These are phyloP conservation scores for Phyllosticta capitalensis DNA, from an alignment of 2,329 filamentous ascomycete species.

Conservation along the genomic window DNA sequence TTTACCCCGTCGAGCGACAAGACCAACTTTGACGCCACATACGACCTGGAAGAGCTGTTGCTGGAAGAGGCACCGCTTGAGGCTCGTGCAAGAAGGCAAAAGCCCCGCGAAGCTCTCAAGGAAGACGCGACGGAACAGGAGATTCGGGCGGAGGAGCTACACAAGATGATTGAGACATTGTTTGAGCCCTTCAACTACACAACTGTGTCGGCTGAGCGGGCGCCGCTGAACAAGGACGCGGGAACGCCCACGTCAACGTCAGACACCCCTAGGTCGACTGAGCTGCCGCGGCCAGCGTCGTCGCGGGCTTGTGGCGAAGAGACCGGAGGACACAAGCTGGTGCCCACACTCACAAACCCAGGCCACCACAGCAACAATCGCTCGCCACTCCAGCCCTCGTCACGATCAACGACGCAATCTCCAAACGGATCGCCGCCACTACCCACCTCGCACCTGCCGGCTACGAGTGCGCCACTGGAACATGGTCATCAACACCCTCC, in stretches of 20 bases:
- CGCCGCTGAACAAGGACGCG: slow-evolving; percentile 22
- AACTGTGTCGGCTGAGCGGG: slow-evolving; percentile 64
- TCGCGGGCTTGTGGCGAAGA: slow-evolving; percentile 26
- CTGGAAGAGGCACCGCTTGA: slow-evolving; percentile 92
- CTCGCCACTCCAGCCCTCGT: neutral
- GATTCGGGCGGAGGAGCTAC: slow-evolving; percentile 86
- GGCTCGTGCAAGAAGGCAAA: slow-evolving; percentile 83
- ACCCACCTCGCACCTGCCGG: slow-evolving; percentile 21
- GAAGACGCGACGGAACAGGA: slow-evolving; percentile 93
- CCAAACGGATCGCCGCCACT: slow-evolving; percentile 40
- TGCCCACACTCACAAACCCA: slow-evolving; percentile 25
- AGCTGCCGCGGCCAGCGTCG: slow-evolving; percentile 24
- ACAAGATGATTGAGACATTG: slow-evolving; percentile 86
- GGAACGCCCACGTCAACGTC: slow-evolving; percentile 23
- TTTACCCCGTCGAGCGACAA: slow-evolving; percentile 94
- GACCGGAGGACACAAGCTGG: slow-evolving; percentile 25
- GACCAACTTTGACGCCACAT: slow-evolving; percentile 98
- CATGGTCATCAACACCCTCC: slow-evolving; percentile 12
- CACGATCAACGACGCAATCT: slow-evolving; percentile 37
- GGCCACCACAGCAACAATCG: neutral
- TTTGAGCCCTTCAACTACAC: slow-evolving; percentile 97
- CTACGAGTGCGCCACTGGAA: slow-evolving; percentile 18
- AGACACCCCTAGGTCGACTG: slow-evolving; percentile 18
- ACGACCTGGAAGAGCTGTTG: slow-evolving; percentile 87
- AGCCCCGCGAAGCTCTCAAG: slow-evolving; percentile 82